Conservation (phyloP, 768 basidiomycete genomes). For the Megacollybia marginata region DNA sequence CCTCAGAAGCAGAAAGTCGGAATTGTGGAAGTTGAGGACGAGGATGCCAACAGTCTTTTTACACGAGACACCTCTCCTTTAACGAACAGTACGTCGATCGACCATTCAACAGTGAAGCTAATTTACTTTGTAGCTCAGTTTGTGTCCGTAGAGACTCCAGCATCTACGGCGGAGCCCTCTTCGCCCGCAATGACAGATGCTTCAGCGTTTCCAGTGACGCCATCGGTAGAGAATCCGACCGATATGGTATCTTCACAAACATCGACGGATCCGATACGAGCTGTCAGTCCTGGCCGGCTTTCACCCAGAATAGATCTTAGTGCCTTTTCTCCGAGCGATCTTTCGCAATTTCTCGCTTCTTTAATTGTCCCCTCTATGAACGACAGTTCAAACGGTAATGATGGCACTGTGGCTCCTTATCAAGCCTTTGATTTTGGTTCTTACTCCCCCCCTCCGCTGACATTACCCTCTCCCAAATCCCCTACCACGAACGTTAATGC, state of each 20-base stretch:
- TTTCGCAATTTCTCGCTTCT: slow-evolving; percentile 49
- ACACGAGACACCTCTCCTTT: slow-evolving; percentile 4
- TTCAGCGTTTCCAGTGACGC: neutral
- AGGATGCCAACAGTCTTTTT: slow-evolving; percentile 20
- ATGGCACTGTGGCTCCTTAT: slow-evolving; percentile 19
- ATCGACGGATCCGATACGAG: slow-evolving; percentile 38
- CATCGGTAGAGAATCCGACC: slow-evolving; percentile 6
- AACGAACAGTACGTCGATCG: slow-evolving; percentile 10
- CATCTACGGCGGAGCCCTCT: slow-evolving; percentile 14
- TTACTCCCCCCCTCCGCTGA: slow-evolving; percentile 14
- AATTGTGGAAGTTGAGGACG: slow-evolving; percentile 30
- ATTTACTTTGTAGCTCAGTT: slow-evolving; percentile 25
- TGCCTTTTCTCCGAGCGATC: slow-evolving; percentile 46
- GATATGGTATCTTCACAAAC: slow-evolving; percentile 11
- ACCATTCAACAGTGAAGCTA: slow-evolving; percentile 3
- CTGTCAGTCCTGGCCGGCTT: slow-evolving; percentile 2
- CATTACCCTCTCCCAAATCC: slow-evolving; percentile 13
- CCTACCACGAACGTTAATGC: slow-evolving; percentile 20
- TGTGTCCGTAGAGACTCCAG: slow-evolving; percentile 41
- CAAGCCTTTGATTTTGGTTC: slow-evolving; percentile 14
- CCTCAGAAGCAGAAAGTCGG: slow-evolving; percentile 29
- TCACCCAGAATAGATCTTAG: slow-evolving; percentile 26
- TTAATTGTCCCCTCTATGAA: slow-evolving; percentile 22
- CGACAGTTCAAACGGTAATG: slow-evolving; percentile 13
- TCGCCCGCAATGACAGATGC: slow-evolving; percentile 1